These are phyloP conservation scores for Candida albicans DNA, from an alignment of 1,139 yeast species.

Conservation along the genomic window DNA sequence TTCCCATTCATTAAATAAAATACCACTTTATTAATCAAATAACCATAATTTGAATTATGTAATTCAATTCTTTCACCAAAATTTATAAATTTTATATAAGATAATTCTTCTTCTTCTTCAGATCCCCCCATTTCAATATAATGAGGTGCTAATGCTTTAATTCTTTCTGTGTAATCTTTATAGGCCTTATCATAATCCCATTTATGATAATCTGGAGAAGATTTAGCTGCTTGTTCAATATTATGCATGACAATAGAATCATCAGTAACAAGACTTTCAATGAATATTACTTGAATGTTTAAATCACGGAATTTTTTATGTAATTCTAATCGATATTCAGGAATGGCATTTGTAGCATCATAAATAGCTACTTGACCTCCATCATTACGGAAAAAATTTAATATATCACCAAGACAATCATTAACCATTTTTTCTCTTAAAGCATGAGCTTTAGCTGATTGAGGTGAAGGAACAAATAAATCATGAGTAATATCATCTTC, in stretches of 20 bases:
- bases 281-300: conserved; percentile 77
- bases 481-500: conserved; percentile 62
- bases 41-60: conserved; percentile 81
- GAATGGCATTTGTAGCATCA: conserved; percentile 89
- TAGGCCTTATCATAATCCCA: conserved; percentile 69
- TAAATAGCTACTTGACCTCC: conserved; percentile 93
- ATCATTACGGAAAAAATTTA: conserved; percentile 67
- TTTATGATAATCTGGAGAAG: conserved; percentile 82
- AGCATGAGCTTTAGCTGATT: conserved; percentile 51
- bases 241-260: conserved; percentile 67
- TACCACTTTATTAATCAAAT: conserved; percentile 83
- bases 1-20: conserved; percentile 87
- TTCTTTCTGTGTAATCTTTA: conserved; percentile 57
- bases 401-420: conserved; percentile 69
- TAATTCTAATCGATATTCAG: conserved; percentile 62
- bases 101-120: conserved; percentile 50
- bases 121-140: conserved; percentile 52
- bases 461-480: conserved; percentile 65
- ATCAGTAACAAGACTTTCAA: conserved; percentile 85
- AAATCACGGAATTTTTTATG: conserved; percentile 52
- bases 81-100: conserved; percentile 81
- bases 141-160: conserved; percentile 49
- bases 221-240: conserved; percentile 75
- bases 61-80: conserved; percentile 87
- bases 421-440: conserved; percentile 61